A percentile compares a stretch with the other conserved stretches of the same genome.
phyloP scores from a whole-genome alignment of 1,284 basidiomycete genomes.

The Phenoliferia sp. region DNA sequence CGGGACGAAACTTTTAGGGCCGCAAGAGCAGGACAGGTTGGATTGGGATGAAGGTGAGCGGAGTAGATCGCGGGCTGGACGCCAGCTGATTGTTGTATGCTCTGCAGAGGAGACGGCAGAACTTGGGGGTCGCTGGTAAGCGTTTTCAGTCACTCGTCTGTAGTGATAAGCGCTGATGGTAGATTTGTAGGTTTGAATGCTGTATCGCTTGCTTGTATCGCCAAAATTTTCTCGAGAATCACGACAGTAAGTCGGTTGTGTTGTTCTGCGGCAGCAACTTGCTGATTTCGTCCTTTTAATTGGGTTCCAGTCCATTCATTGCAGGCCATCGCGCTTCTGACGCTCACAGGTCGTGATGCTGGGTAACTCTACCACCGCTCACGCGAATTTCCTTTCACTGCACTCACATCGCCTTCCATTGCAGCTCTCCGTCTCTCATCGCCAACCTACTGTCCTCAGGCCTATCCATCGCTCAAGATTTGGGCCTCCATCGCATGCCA shows the following conservation, averaged over 20 bases:
- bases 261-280: neutral
- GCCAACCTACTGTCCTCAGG: conserved; percentile 27
- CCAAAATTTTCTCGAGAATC: conserved; percentile 23
- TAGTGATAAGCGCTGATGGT: too few relatives aligned
- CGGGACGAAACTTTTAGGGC: conserved; percentile 18
- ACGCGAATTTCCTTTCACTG: neutral
- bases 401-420: neutral
- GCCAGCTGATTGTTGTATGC: neutral
- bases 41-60: conserved; percentile 7
- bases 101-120: conserved; percentile 1
- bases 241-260: conserved; percentile 14
- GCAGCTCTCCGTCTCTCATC: conserved; percentile 21
- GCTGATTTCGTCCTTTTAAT: neutral
- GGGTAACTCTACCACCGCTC: conserved; percentile 1
- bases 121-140: conserved; percentile 5
- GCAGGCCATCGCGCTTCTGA: conserved; percentile 26
- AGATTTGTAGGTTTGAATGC: conserved; percentile 24
- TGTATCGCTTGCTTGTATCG: conserved; percentile 24
- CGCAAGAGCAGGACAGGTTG: conserved; percentile 12
- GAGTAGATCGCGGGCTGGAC: neutral
- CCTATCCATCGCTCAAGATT: conserved; percentile 28
- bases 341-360: conserved; percentile 23
- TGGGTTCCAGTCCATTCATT: conserved; percentile 8
- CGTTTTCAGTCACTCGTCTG: conserved; percentile 17
- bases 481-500: conserved; percentile 22